Evolutionary conservation across 2,329 filamentous ascomycete genomes (phyloP), one percentile per base, ranked within the genome.

Genomic region (Aspergillus ustus): DNA sequence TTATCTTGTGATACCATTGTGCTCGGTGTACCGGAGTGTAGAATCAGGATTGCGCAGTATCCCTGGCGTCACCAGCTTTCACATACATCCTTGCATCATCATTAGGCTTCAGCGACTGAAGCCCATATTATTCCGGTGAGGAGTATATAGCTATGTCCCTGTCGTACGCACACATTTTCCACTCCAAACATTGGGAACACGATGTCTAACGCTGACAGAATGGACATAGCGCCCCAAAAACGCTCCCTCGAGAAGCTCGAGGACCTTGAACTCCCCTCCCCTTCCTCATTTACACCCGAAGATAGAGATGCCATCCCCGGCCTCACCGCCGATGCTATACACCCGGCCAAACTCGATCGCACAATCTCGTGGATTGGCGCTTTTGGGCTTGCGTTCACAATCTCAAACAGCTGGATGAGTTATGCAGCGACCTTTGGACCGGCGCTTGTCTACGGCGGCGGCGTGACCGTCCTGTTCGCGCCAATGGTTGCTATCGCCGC

Each of bases 311-410:
- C 22, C 17, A 44, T 40, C n/a, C n/a, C 44, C 22, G 49, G 9
- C 4, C 43, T n/a, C 44, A 56, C n/a, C 17, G 53, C 43, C 44
- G 34, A 15, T 31, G 28, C 34, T 13, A 40, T 15, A 15, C 11
- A 3, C 11, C 34, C 34, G 43, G 11, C 57, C 8, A 29, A 55
- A 19, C 52, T 60, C 9, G 22, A 50, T 7, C 50, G 69, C 19
- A 67, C 63, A 5, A 69, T 72, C 17, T 71, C 69, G 15, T 67
- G 65, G 44, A 20, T 72, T 22, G 64, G 67, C 6, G 68, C 71
- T 11, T 50, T 70, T 11, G 68, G 70, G 11, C 57, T 73, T 6
- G 70, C 67, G 7, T 73, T 72, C 57, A 70, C 69, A 52, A 71
- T 70, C 45, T 61, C 65, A 8, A 70, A 73, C 37, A 66, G 67